These are phyloP conservation scores for Salix brachista DNA, from an alignment of 345 rosid species.

Conservation along the genomic window DNA sequence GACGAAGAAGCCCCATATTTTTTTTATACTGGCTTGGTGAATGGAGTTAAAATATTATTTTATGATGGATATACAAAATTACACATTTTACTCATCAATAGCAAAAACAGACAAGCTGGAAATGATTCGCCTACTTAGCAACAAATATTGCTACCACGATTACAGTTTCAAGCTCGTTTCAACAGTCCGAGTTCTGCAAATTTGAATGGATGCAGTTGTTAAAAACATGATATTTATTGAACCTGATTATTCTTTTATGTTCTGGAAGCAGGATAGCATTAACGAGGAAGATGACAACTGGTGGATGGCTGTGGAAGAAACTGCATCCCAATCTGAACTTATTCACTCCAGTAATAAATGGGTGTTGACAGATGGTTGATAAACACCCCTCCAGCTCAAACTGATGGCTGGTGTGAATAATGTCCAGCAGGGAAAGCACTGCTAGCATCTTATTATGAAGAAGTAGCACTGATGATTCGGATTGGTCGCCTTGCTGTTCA, in stretches of 20 bases:
- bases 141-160: background rate
- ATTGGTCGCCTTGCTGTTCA: too few species aligned
- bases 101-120: background rate
- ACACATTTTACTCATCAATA: background rate
- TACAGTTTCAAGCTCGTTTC: background rate
- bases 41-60: too few species aligned
- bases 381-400: too few species aligned
- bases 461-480: too few species aligned
- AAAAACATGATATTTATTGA: background rate
- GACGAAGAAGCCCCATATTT: background rate
- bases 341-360: constrained; percentile 10
- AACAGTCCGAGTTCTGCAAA: background rate
- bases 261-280: constrained; percentile 31
- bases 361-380: background rate
- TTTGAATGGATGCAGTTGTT: background rate
- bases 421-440: too few species aligned
- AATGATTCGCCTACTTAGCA: background rate
- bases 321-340: constrained; percentile 32
- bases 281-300: constrained; percentile 60
- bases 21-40: background rate
- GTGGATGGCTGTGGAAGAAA: constrained; percentile 67
- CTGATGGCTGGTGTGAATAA: too few species aligned
- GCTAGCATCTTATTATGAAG: too few species aligned
- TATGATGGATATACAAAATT: background rate
- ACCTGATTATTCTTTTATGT: background rate